These are phyloP conservation scores for Typha latifolia DNA, from an alignment of 176 grass and related monocot genomes.

Conservation along the genomic window DNA sequence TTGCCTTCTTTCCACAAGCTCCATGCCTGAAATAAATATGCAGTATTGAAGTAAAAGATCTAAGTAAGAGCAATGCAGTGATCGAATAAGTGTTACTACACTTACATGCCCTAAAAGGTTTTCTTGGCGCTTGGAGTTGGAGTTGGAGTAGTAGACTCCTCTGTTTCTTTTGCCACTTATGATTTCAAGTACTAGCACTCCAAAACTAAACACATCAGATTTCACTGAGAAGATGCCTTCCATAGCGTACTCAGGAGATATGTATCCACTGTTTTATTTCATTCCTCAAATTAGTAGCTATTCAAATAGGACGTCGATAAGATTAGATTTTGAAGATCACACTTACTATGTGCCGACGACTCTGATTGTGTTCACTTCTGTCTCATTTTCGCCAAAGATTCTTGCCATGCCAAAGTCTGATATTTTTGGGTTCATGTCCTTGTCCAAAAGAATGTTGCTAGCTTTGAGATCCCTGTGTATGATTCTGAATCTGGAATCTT, in stretches of 20 bases:
- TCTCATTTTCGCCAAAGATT: slow-evolving; percentile 51
- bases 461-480: slow-evolving; percentile 88
- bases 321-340: background rate
- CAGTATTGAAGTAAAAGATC: no score
- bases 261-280: no score
- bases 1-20: slow-evolving; percentile 56
- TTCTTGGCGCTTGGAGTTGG: background rate
- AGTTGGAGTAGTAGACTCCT: slow-evolving; percentile 18
- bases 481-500: slow-evolving; percentile 70
- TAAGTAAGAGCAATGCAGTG: no score
- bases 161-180: slow-evolving; percentile 68
- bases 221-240: slow-evolving; percentile 87
- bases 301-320: no score
- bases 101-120: background rate
- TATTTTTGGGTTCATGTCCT: slow-evolving; percentile 88
- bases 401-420: slow-evolving; percentile 79
- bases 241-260: no score
- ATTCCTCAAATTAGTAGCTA: background rate
- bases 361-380: slow-evolving; percentile 39
- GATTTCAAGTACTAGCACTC: slow-evolving; percentile 63
- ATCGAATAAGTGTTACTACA: no score
- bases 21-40: slow-evolving; percentile 42
- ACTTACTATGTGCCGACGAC: slow-evolving; percentile 87
- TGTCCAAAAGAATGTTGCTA: slow-evolving; percentile 65
- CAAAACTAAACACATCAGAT: slow-evolving; percentile 81